These are phyloP conservation scores for Aspergillus hancockii DNA, from an alignment of 495 filamentous ascomycete genomes.

Conservation along the genomic window DNA sequence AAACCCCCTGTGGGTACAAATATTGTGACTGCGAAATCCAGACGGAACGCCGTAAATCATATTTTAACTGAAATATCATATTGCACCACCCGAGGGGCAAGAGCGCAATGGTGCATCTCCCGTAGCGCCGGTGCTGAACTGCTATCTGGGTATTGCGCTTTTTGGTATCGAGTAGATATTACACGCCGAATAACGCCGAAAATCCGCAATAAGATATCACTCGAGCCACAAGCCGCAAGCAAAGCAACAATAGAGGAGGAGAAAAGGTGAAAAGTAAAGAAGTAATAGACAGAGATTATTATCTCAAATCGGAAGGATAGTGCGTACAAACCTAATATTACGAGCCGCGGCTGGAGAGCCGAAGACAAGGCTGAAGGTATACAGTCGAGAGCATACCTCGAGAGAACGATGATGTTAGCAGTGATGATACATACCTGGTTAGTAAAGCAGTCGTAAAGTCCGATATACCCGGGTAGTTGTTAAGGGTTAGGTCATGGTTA, in stretches of 20 bases:
- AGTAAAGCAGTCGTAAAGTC: neutral
- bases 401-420: constrained; percentile 3
- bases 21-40: neutral
- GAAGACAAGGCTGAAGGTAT: constrained; percentile 6
- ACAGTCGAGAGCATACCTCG: constrained; percentile 7
- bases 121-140: neutral
- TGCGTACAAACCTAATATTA: constrained; percentile 26
- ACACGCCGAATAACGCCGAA: constrained; percentile 1
- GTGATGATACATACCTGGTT: constrained; percentile 24
- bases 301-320: neutral
- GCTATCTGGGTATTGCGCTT: constrained; percentile 4
- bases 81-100: neutral
- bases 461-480: neutral
- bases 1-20: neutral
- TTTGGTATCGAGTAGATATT: neutral
- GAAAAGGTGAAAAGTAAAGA: neutral
- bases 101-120: neutral
- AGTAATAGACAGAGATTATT: neutral
- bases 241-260: constrained; percentile 1
- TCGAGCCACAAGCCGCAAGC: neutral
- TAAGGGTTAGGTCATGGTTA: neutral
- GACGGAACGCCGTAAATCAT: neutral
- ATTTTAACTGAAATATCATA: neutral
- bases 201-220: neutral
- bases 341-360: constrained; percentile 7